phyloP scores from a whole-genome alignment of 208 protist species.

The Leishmania lainsoni region DNA sequence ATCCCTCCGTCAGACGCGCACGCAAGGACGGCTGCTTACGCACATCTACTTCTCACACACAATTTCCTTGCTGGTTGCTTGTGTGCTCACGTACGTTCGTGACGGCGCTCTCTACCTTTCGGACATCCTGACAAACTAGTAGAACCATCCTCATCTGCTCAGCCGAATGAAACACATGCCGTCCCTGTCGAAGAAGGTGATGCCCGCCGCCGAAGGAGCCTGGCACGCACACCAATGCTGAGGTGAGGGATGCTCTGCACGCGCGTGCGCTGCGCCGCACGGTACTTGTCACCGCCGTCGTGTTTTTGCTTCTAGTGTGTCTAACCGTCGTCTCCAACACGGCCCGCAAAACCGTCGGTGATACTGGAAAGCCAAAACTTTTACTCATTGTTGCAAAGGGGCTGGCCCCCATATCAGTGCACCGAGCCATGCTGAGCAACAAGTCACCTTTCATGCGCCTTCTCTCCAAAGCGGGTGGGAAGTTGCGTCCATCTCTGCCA shows the following conservation, averaged over 20 bases:
- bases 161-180: constrained; percentile 11
- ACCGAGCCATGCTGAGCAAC: constrained; percentile 52
- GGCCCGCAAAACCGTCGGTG: constrained; percentile 28
- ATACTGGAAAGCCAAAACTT: constrained; percentile 36
- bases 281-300: constrained; percentile 58
- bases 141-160: neutral
- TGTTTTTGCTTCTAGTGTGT: constrained; percentile 64
- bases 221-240: constrained; percentile 67
- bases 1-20: neutral
- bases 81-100: neutral
- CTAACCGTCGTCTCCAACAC: constrained; percentile 69
- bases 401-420: constrained; percentile 34
- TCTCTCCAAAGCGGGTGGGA: constrained; percentile 40
- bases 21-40: neutral
- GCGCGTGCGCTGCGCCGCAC: constrained; percentile 62
- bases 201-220: constrained; percentile 51
- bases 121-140: neutral
- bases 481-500: constrained; percentile 28
- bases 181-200: constrained; percentile 30
- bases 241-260: constrained; percentile 74
- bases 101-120: neutral
- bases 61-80: neutral
- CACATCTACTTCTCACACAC: neutral
- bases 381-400: constrained; percentile 58
- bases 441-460: constrained; percentile 68